phyloP scores from a whole-genome alignment of 2,329 filamentous ascomycete species.

The Phialophora expanda region DNA sequence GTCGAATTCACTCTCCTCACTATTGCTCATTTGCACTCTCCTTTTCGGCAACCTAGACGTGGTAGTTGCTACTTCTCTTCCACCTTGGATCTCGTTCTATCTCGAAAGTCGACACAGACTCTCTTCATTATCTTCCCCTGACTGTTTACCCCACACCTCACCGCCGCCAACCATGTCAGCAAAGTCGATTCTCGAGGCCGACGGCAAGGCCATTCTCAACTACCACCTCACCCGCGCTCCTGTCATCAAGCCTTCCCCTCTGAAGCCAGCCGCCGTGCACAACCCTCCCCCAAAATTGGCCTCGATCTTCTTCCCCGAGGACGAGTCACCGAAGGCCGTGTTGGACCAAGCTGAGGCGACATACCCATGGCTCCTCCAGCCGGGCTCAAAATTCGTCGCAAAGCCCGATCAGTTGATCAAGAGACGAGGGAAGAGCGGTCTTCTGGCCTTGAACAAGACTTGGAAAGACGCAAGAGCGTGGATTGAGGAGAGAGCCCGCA shows the following conservation, averaged over 20 bases:
- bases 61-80: slow-evolving; percentile 12
- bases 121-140: slow-evolving; percentile 10
- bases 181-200: slow-evolving; percentile 97
- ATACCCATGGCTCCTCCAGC: slow-evolving; percentile 90
- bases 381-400: slow-evolving; percentile 90
- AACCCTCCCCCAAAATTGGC: slow-evolving; percentile 91
- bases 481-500: slow-evolving; percentile 90
- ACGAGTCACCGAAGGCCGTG: slow-evolving; percentile 78
- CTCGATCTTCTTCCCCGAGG: slow-evolving; percentile 89
- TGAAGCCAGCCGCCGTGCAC: slow-evolving; percentile 81
- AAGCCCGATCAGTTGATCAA: slow-evolving; percentile 99
- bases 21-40: slow-evolving; percentile 12
- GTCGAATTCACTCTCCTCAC: slow-evolving; percentile 16
- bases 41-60: slow-evolving; percentile 10
- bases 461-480: slow-evolving; percentile 94
- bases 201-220: slow-evolving; percentile 99
- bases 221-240: slow-evolving; percentile 98
- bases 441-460: slow-evolving; percentile 94
- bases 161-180: slow-evolving; percentile 72
- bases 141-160: slow-evolving; percentile 36
- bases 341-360: slow-evolving; percentile 95
- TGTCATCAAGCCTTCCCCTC: slow-evolving; percentile 96
- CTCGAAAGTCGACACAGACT: slow-evolving; percentile 9
- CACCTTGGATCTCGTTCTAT: slow-evolving; percentile 4
- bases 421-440: slow-evolving; percentile 97